A percentile compares a stretch with the other conserved stretches of the same genome.
These are phyloP conservation scores for Ceratobasidium papillatum DNA, from an alignment of 1,284 basidiomycete species.

Conservation along the genomic window DNA sequence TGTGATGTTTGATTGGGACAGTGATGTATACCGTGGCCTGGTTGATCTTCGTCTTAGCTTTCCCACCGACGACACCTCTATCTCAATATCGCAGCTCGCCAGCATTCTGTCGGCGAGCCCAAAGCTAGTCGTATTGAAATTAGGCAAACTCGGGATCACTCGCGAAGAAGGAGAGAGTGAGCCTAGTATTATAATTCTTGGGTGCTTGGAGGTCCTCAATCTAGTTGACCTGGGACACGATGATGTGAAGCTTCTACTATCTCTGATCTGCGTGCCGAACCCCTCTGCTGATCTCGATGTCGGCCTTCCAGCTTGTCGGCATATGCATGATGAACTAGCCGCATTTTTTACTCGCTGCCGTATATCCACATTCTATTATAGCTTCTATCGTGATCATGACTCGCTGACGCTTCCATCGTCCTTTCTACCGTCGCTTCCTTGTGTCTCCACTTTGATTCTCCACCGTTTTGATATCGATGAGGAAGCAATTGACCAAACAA, in stretches of 20 bases:
- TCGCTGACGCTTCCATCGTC: not conserved
- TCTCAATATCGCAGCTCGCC: not conserved
- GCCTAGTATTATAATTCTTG: not conserved
- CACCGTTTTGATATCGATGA: not conserved
- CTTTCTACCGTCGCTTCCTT: not conserved
- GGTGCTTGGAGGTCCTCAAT: not conserved
- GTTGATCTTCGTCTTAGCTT: conserved; percentile 8
- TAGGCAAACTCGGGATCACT: not conserved
- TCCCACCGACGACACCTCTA: not conserved
- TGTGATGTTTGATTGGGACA: not conserved
- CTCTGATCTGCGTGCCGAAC: not conserved
- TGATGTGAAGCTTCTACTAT: not conserved
- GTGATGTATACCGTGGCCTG: not conserved
- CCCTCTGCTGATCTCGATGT: not conserved
- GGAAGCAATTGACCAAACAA: not conserved
- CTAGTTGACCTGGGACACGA: not conserved
- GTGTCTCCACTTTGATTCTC: not conserved
- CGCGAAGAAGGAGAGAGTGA: not conserved
- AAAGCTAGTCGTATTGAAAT: not conserved
- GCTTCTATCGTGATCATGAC: not conserved
- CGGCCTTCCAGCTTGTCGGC: not conserved
- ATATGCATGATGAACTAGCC: not conserved
- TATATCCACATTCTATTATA: not conserved
- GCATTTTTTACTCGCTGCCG: not conserved
- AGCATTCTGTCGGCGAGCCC: not conserved